Evolutionary conservation across 352 stramenopile species (phyloP), one percentile per base, ranked within the genome.

Genomic region (Phytophthora idaei): DNA sequence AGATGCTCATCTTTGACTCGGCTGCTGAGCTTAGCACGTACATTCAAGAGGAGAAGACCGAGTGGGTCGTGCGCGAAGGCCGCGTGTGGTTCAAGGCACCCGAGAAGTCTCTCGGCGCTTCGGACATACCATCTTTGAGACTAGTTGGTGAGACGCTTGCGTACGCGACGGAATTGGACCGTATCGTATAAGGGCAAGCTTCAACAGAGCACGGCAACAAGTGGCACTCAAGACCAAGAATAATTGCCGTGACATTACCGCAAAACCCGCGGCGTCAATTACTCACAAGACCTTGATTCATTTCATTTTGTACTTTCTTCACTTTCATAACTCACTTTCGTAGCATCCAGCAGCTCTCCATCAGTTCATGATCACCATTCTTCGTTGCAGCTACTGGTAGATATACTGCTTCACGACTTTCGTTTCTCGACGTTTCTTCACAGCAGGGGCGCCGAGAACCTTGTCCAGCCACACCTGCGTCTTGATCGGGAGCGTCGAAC

Each of bases 111-210:
- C 71, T 93, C 4, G 83, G 87, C 17, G 94, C 91, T 1, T 80
- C 76, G 11, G 95, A 98, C 73, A 98, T 99, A 71, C 94, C 95
- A 31, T 97, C 89, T 42, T 90, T 98, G 78, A 92, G 97, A 71
- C 83, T 98, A 51, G 97, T 98, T 47, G 80, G 89, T 21, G 95
- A 99, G 77, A 98, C 83, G 65, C 82, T 99, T 25, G 97, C 89
- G 69, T 98, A 98, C 80, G 96, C 96, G 31, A 98, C 95, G 32
- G 96, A 99, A 75, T 83, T 99, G 49, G 91, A 97, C 71, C 88
- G 91, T 64, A 97, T 97, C 65, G 91, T 97, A 53, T 97, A 94
- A 69, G 49, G 39, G 5, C 36, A 51, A 32, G 12, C 6, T 1
- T 11, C 11, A 57, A 42, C 28, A 61, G 42, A 45, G 15, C 32